Evolutionary conservation across 345 rosid species (phyloP).

Genomic region (Camelina laxa): DNA sequence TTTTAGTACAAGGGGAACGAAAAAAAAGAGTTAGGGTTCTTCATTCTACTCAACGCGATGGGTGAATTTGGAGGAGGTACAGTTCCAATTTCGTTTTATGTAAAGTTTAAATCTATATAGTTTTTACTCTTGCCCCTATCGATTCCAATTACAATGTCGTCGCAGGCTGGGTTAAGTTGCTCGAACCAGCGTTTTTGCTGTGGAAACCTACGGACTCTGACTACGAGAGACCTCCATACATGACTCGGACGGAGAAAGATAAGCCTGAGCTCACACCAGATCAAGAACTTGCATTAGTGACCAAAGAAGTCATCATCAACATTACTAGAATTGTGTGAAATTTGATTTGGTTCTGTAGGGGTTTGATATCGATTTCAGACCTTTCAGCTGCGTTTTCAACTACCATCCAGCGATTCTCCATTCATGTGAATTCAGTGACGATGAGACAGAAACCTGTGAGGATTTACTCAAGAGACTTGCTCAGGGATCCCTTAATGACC

Average conservation of each 20-base stretch:
- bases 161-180: not conserved
- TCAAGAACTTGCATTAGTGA: not conserved
- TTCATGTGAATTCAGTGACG: not conserved
- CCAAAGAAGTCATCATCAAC: not conserved
- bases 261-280: not conserved
- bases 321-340: not conserved
- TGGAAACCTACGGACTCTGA: not conserved
- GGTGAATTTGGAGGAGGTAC: not conserved
- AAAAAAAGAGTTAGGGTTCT: not conserved
- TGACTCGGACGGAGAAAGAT: not conserved
- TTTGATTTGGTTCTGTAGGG: not conserved
- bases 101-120: not conserved
- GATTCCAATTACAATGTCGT: not conserved
- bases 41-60: not conserved
- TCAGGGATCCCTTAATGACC: not conserved
- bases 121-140: not conserved
- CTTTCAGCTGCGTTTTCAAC: conserved; percentile 20
- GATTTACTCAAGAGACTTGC: conserved; percentile 1
- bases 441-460: not conserved
- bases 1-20: not conserved
- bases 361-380: conserved; percentile 11
- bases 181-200: not conserved
- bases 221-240: not conserved
- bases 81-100: not conserved
- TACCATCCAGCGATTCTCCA: conserved; percentile 8